phyloP scores from a whole-genome alignment of 306 rosid species.

The Cucurbita moschata region DNA sequence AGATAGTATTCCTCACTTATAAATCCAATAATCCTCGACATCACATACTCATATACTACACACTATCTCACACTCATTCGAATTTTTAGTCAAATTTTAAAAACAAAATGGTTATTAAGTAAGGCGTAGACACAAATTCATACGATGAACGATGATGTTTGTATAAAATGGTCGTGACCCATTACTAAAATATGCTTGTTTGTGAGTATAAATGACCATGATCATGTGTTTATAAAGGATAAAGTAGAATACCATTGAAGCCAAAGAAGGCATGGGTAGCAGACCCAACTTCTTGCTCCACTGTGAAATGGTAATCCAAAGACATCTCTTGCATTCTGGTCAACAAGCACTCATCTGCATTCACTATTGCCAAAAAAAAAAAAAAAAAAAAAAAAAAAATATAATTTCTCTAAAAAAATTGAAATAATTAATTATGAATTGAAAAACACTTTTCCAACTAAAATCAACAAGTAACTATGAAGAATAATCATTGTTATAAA shows the following conservation, averaged over 20 bases:
- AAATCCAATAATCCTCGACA: too few relatives aligned
- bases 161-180: background rate
- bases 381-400: background rate
- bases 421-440: background rate
- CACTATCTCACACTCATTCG: too few relatives aligned
- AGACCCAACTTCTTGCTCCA: conserved; percentile 99
- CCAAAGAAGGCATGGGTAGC: conserved; percentile 99
- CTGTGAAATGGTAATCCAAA: conserved; percentile 90
- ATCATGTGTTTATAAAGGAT: background rate
- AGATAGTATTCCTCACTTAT: too few relatives aligned
- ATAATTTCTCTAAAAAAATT: background rate
- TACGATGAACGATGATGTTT: background rate
- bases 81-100: too few relatives aligned
- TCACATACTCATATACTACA: background rate
- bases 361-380: conserved; percentile 35
- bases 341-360: conserved; percentile 70
- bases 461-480: conserved; percentile 2
- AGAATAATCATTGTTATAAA: background rate
- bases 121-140: too few relatives aligned
- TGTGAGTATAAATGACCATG: background rate
- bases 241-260: conserved; percentile 49
- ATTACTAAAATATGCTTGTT: background rate
- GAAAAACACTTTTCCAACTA: background rate
- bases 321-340: conserved; percentile 99
- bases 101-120: too few relatives aligned